Percentiles rank a stretch among this genome's conserved stretches.
Conservation (phyloP, 2,329 filamentous ascomycete genomes). For the Fusarium nisikadoi region DNA sequence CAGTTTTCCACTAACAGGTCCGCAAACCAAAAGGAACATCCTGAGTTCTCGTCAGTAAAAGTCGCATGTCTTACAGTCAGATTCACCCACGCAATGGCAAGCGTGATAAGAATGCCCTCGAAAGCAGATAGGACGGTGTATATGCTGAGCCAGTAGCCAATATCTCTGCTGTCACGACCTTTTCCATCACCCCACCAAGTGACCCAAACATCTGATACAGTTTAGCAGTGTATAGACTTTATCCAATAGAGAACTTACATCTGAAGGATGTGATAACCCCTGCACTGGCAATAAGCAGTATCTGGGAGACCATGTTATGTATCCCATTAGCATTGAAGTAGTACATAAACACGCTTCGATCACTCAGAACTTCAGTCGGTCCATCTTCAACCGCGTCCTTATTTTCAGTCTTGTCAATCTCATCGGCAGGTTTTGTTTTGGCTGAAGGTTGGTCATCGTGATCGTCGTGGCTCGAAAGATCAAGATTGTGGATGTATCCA, state of each 20-base stretch:
- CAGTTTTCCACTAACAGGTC: constrained; percentile 39
- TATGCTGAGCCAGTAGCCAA: constrained; percentile 47
- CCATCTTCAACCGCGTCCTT: background rate
- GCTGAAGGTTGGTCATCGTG: background rate
- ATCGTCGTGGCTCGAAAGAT: constrained; percentile 44
- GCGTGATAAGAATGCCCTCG: constrained; percentile 39
- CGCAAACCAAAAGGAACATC: constrained; percentile 42
- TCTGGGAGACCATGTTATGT: constrained; percentile 34
- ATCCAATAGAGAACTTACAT: constrained; percentile 28
- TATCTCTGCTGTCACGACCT: constrained; percentile 38
- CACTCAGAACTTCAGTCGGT: constrained; percentile 19
- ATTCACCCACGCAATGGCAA: constrained; percentile 42
- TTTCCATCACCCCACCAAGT: constrained; percentile 48
- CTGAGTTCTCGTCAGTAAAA: constrained; percentile 26
- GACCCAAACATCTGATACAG: constrained; percentile 43
- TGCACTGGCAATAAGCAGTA: constrained; percentile 23
- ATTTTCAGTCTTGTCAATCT: background rate
- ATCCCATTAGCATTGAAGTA: constrained; percentile 42
- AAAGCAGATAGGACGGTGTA: constrained; percentile 40
- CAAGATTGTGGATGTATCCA: constrained; percentile 52
- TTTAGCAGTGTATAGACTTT: background rate
- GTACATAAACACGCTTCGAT: constrained; percentile 45
- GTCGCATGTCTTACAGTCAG: no score
- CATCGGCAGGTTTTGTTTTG: background rate
- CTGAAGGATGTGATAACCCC: constrained; percentile 39